Conservation (phyloP, 2,329 filamentous ascomycete genomes). For the Microsporum ferrugineum region DNA sequence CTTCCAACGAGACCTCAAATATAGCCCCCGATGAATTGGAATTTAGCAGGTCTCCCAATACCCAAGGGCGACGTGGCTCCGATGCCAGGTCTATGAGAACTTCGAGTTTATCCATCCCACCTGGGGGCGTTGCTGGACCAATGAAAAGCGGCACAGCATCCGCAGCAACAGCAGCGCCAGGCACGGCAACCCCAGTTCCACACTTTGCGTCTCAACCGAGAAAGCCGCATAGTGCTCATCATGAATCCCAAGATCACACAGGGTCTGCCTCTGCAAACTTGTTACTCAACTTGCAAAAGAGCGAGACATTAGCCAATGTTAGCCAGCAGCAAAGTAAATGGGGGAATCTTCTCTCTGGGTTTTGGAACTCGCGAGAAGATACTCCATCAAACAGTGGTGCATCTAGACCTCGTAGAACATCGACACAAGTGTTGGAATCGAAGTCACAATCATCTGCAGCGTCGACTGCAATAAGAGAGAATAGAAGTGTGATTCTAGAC, state of each 20-base stretch:
- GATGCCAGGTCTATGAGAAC: constrained; percentile 36
- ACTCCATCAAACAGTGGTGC: not conserved
- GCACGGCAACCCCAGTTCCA: constrained; percentile 40
- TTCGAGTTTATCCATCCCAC: constrained; percentile 35
- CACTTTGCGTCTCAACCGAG: constrained; percentile 40
- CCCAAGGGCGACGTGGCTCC: constrained; percentile 28
- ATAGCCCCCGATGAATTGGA: constrained; percentile 27
- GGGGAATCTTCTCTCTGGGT: constrained; percentile 45
- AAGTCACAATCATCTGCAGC: not conserved
- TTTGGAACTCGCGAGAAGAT: constrained; percentile 41
- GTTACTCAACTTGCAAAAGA: constrained; percentile 43
- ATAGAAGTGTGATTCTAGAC: not conserved
- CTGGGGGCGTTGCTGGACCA: constrained; percentile 26
- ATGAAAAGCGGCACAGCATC: constrained; percentile 41
- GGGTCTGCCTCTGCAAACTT: constrained; percentile 45
- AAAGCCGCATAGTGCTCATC: constrained; percentile 17
- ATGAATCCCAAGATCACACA: constrained; percentile 21
- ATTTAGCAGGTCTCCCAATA: constrained; percentile 16
- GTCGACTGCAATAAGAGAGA: not conserved
- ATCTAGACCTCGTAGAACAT: not conserved
- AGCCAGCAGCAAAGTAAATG: constrained; percentile 40
- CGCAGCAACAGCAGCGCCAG: constrained; percentile 42
- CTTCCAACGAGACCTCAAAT: constrained; percentile 33
- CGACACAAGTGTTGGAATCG: not conserved
- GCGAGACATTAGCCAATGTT: constrained; percentile 41